Percentiles rank a stretch among this genome's conserved stretches.
phyloP scores from a whole-genome alignment of 2,329 filamentous ascomycete species.

The Penicillium aurantiogriseum region DNA sequence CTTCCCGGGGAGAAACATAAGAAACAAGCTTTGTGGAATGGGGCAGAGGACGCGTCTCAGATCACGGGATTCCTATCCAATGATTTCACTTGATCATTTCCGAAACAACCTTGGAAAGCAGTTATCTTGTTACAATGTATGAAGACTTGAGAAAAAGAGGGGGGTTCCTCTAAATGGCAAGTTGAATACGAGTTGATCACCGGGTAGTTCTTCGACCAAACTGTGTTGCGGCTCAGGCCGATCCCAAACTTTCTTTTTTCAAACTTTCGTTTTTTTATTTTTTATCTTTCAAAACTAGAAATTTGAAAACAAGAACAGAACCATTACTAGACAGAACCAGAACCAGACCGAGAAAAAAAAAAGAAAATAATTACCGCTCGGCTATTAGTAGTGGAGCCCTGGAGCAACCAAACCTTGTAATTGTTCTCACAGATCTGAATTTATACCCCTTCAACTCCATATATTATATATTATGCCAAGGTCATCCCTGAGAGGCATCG shows the following conservation, averaged over 20 bases:
- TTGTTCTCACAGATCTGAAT: background rate
- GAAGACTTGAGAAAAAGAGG: background rate
- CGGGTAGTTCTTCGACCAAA: background rate
- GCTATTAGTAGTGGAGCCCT: constrained; percentile 1
- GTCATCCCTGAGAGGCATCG: background rate
- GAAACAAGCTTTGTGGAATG: constrained; percentile 20
- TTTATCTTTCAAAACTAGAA: background rate
- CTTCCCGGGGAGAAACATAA: constrained; percentile 4
- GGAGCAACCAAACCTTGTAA: background rate
- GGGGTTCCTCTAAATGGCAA: background rate
- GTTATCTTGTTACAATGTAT: too few relatives aligned
- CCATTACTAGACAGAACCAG: background rate
- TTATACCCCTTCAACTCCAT: background rate
- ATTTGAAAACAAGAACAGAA: background rate
- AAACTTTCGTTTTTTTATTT: background rate
- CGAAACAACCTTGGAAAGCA: background rate
- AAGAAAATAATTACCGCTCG: background rate
- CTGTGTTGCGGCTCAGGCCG: constrained; percentile 21
- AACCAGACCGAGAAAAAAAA: background rate
- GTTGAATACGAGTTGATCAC: constrained; percentile 23
- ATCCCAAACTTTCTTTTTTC: constrained; percentile 15
- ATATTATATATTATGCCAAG: background rate
- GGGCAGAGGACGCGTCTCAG: background rate
- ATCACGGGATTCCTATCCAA: background rate
- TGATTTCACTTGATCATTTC: background rate